Evolutionary conservation across 139 green algal genomes (phyloP), one percentile per base, ranked within the genome.

Genomic region (Pleodorina starrii): DNA sequence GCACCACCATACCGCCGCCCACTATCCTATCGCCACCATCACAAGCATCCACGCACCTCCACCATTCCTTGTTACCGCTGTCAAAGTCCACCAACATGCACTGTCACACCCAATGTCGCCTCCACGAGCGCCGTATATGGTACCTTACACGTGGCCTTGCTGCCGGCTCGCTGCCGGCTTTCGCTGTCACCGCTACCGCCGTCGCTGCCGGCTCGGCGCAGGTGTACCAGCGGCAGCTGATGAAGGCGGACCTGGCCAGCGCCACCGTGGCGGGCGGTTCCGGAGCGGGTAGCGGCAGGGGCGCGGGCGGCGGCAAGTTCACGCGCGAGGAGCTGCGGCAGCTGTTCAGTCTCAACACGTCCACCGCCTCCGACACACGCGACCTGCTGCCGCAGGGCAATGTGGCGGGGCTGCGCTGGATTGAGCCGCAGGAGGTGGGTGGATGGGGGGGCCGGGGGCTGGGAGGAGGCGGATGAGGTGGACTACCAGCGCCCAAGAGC

Each of bases 141-240:
- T n/a, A n/a, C 54, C 7, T 21, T 27, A 66, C 51, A 60, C 51
- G 17, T 27, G 17, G 51, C 51, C 51, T 60, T 60, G 17, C 51
- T 66, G 25, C 6, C 54, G 54, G 21, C 54, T 21, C 54, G 54
- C 29, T 66, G 9, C 51, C 63, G 63, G 21, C 32, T 38, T 73
- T 57, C 19, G 32, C 63, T 38, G 11, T 73, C 11, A 38, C 25
- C 63, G 27, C 63, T n/a, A n/a, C n/a, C n/a, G n/a, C n/a, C n/a
- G n/a, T n/a, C n/a, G n/a, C n/a, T n/a, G n/a, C n/a, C n/a, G n/a
- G n/a, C n/a, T n/a, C n/a, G n/a, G n/a, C n/a, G n/a, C 51, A 95
- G 90, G 93, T 98, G n/a, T 99, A 96, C 83, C 96, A 98, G 92
- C 90, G 96, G 5, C 97, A 98, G 93, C 90, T 96, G 14, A 89